Evolutionary conservation across 23 red algal genomes (phyloP).

Genomic region (Cyanidiococcus yangmingshanensis): DNA sequence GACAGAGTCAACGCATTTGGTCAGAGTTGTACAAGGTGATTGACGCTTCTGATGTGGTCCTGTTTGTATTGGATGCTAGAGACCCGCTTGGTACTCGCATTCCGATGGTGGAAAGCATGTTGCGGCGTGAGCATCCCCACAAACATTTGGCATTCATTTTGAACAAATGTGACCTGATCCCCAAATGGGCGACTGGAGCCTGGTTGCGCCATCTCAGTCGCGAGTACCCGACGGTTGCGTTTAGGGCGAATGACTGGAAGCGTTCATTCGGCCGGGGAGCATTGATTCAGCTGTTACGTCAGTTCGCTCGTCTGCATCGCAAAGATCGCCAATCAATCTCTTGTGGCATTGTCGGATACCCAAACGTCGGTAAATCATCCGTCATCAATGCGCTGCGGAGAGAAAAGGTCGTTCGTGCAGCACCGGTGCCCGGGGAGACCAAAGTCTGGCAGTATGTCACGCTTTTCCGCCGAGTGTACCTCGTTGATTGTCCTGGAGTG

Average conservation of each 20-base stretch:
- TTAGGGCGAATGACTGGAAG: slow-evolving; percentile 55
- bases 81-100: slow-evolving; percentile 80
- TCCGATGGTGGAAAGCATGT: slow-evolving; percentile 47
- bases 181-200: slow-evolving; percentile 53
- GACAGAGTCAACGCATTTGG: slow-evolving; percentile 89
- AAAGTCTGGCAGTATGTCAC: slow-evolving; percentile 99
- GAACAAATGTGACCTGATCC: slow-evolving; percentile 91
- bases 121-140: slow-evolving; percentile 63
- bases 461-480: slow-evolving; percentile 71
- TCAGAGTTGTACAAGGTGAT: slow-evolving; percentile 92
- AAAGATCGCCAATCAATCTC: slow-evolving; percentile 78
- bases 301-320: slow-evolving; percentile 61
- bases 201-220: slow-evolving; percentile 61
- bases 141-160: slow-evolving; percentile 89
- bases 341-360: slow-evolving; percentile 90
- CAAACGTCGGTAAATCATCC: slow-evolving; percentile 92
- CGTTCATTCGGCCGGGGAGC: slow-evolving; percentile 81
- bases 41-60: slow-evolving; percentile 82
- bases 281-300: slow-evolving; percentile 74
- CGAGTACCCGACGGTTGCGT: slow-evolving; percentile 85
- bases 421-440: slow-evolving; percentile 90
- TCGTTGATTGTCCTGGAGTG: slow-evolving; percentile 94
- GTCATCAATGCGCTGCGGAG: slow-evolving; percentile 82
- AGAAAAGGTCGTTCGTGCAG: slow-evolving; percentile 84
- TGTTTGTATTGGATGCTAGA: slow-evolving; percentile 83